These are phyloP conservation scores for Sorghum bicolor DNA, from an alignment of 176 grass and related monocot genomes.

Conservation along the genomic window Sorghum_bicolor_NCBIv3 NC_012875.2:45333001-45333500, in stretches of 20 bases:
- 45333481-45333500: background rate
- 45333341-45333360: constrained; percentile 73
- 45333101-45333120: constrained; percentile 83
- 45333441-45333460: background rate
- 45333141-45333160: constrained; percentile 45
- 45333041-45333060: constrained; percentile 67
- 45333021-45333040: constrained; percentile 67
- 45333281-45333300: constrained; percentile 85
- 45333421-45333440: constrained; percentile 11
- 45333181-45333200: constrained; percentile 35
- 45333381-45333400: constrained; percentile 86
- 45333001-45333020: constrained; percentile 76
- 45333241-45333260: constrained; percentile 95
- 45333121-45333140: constrained; percentile 71
- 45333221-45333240: constrained; percentile 69
- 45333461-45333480: background rate
- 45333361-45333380: constrained; percentile 81
- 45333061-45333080: constrained; percentile 66
- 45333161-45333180: constrained; percentile 30
- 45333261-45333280: constrained; percentile 96
- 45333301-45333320: constrained; percentile 97
- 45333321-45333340: constrained; percentile 93
- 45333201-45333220: constrained; percentile 57
- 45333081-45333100: constrained; percentile 83
- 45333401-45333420: constrained; percentile 90